Percentiles rank a stretch among this genome's conserved stretches.
phyloP scores from a whole-genome alignment of 306 rosid species.

The Erythrophleum fordii region DNA sequence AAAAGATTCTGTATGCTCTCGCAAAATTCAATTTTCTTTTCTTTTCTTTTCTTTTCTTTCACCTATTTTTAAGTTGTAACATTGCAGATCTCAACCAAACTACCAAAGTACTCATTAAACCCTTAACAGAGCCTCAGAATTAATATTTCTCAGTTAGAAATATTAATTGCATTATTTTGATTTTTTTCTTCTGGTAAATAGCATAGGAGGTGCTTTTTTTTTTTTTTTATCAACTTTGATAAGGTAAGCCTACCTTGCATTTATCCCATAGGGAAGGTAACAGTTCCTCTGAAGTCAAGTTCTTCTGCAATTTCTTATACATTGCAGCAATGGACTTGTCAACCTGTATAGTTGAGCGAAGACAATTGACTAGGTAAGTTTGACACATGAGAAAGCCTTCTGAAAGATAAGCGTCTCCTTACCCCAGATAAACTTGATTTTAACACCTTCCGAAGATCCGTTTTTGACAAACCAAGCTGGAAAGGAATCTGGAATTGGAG shows the following conservation, averaged over 20 bases:
- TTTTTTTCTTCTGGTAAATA: conserved; percentile 8
- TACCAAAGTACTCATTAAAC: conserved; percentile 6
- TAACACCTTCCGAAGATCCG: conserved; percentile 89
- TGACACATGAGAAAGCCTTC: conserved; percentile 8
- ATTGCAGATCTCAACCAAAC: conserved; percentile 11
- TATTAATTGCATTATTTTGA: conserved; percentile 6
- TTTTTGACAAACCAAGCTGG: conserved; percentile 94
- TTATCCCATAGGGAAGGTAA: conserved; percentile 98
- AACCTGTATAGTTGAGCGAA: conserved; percentile 56
- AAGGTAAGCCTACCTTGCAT: conserved; percentile 79
- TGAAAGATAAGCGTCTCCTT: conserved; percentile 38
- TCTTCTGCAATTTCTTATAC: conserved; percentile 96
- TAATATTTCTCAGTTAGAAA: not conserved
- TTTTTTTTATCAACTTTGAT: conserved; percentile 5
- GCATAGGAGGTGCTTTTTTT: conserved; percentile 20
- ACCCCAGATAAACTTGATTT: conserved; percentile 96
- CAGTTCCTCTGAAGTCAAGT: conserved; percentile 90
- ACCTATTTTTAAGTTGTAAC: not conserved
- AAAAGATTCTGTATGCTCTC: not conserved
- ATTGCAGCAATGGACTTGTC: conserved; percentile 82
- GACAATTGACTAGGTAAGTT: conserved; percentile 24
- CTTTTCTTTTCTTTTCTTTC: not conserved
- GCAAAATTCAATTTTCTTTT: not conserved
- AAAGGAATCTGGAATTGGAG: conserved; percentile 83
- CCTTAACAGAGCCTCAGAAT: conserved; percentile 1